Evolutionary conservation across 768 basidiomycete species (phyloP).

Genomic region (Sarcomyxa edulis): DNA sequence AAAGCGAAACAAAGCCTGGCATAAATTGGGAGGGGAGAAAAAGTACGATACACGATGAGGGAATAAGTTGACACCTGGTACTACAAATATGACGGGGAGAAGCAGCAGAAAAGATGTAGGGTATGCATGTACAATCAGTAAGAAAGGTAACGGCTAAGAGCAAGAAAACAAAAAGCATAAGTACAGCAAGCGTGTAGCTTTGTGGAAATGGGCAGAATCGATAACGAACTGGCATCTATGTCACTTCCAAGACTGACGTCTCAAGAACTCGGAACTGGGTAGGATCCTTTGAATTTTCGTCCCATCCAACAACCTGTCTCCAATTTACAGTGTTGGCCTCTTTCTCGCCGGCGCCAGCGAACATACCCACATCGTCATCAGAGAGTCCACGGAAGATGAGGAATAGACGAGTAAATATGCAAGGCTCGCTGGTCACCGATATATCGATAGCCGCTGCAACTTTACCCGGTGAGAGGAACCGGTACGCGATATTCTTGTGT

Average conservation of each 20-base stretch:
- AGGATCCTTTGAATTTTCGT: constrained; percentile 73
- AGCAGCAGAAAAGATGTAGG: no score
- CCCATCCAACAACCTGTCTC: constrained; percentile 77
- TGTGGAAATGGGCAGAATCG: not conserved
- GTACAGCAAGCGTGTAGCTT: no score
- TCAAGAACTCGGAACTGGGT: constrained; percentile 75
- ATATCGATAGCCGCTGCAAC: constrained; percentile 88
- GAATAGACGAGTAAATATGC: constrained; percentile 80
- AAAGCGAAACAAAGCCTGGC: no score
- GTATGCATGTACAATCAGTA: no score
- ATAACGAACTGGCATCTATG: constrained; percentile 30
- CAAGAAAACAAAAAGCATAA: no score
- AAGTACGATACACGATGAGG: no score
- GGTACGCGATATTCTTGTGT: constrained; percentile 86
- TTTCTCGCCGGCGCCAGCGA: constrained; percentile 79
- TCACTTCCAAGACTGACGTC: constrained; percentile 71
- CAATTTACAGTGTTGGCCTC: constrained; percentile 80
- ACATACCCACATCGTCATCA: constrained; percentile 73
- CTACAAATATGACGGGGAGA: no score
- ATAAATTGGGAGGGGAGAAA: no score
- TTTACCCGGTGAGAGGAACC: constrained; percentile 75
- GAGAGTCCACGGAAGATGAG: constrained; percentile 79
- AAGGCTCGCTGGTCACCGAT: constrained; percentile 74
- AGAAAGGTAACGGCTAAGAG: no score
- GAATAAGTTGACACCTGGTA: no score